Base-by-base conservation (phyloP, 2,329 filamentous ascomycete genomes). In the Celoporthe dispersa region DNA sequence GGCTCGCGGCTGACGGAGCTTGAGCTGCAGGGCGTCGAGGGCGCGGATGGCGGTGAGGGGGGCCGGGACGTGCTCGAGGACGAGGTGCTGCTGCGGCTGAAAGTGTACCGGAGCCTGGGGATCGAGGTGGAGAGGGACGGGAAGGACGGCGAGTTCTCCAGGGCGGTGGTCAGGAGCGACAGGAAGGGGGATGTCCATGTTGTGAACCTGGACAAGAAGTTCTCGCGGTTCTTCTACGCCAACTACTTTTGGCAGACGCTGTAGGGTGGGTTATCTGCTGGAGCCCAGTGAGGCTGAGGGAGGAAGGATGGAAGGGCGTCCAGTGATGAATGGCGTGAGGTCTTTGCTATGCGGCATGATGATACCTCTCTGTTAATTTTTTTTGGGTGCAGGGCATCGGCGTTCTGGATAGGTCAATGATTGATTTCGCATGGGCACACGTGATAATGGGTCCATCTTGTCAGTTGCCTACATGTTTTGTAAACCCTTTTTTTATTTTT, bases 211-310 rank as follows among this genome's bases (percentile, higher is more conserved):
- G 94, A 98, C 76, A 90, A 92, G 76, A 97, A 96, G 82, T 94
- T 97, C 79, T 95, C 93, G 70, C 87, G 91, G 72, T 95, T 92
- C 79, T 98, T 97, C 78, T 97, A 98, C 77, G 93, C 94, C 31
- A 97, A 97, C 76, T 97, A 97, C 79, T 97, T 98, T 78, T 99
- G 96, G 96, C 87, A 94, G 76, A 95, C 90, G 39, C 85, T 98
- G 79, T 97, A 84, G 80, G 35, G 71, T 75, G 59, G n/a, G 37
- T 33, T n/a, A 39, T 37, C 22, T 57, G 59, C n/a, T 48, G 48
- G 14, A 60, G 53, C 28, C 19, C 55, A 64, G 28, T 25, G 41
- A 19, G 44, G 44, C 44, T n/a, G 44, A 11, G 37, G 37, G 8
- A 35, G 35, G 8, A 35, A 35, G 35, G 8, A 35, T n/a, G n/a